phyloP scores from a whole-genome alignment of 441 rosid species.

The Erodium texanum region DNA sequence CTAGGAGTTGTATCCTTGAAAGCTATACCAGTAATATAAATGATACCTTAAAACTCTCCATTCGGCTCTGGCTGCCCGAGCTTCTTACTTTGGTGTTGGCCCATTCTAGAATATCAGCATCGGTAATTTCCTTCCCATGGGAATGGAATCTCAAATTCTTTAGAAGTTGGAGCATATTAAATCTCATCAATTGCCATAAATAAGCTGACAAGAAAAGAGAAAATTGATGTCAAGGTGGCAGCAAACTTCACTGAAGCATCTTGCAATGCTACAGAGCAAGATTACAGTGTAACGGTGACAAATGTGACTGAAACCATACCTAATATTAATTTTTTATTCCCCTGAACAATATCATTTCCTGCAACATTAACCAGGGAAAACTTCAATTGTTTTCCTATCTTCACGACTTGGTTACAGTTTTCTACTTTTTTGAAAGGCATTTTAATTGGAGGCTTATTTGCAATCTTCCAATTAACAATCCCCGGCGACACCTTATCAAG shows the following conservation, averaged over 20 bases:
- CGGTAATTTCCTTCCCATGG: slow-evolving; percentile 52
- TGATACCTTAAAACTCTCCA: slow-evolving; percentile 60
- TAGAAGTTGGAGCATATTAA: slow-evolving; percentile 62
- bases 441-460: slow-evolving; percentile 71
- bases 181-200: slow-evolving; percentile 76
- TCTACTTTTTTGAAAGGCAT: slow-evolving; percentile 75
- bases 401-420: slow-evolving; percentile 67
- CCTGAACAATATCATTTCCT: slow-evolving; percentile 71
- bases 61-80: slow-evolving; percentile 45
- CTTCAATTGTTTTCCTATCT: slow-evolving; percentile 67
- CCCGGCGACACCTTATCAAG: slow-evolving; percentile 67
- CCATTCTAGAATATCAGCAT: slow-evolving; percentile 64
- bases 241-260: not conserved
- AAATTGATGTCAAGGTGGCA: not conserved
- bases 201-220: slow-evolving; percentile 35
- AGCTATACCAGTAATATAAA: slow-evolving; percentile 4
- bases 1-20: not conserved
- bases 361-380: slow-evolving; percentile 71
- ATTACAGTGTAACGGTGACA: not conserved
- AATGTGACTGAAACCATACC: slow-evolving; percentile 27
- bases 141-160: slow-evolving; percentile 63
- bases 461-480: slow-evolving; percentile 60
- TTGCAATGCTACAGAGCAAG: not conserved
- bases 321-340: slow-evolving; percentile 61
- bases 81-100: slow-evolving; percentile 53